phyloP scores from a whole-genome alignment of 1,284 basidiomycete genomes.

The Ustilago cynodontis region DNA sequence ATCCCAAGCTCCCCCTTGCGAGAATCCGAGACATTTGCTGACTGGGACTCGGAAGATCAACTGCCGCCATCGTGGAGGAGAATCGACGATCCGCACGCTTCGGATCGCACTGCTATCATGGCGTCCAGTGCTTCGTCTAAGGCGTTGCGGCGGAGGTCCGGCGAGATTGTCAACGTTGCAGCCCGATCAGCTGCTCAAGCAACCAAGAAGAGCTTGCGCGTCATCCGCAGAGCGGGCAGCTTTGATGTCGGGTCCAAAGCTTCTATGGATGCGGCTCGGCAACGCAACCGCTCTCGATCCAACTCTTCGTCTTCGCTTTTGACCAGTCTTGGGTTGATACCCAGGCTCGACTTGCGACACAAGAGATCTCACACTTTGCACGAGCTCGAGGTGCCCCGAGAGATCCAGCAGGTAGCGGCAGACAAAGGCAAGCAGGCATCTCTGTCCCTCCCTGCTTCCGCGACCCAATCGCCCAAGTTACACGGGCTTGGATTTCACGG shows the following conservation, averaged over 20 bases:
- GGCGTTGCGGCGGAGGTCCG: conserved; percentile 36
- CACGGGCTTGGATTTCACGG: conserved; percentile 27
- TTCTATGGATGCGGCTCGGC: conserved; percentile 1
- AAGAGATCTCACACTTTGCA: conserved; percentile 35
- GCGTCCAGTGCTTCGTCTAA: conserved; percentile 23
- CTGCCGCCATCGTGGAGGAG: conserved; percentile 24
- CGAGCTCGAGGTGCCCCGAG: conserved; percentile 4
- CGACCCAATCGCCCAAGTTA: conserved; percentile 18
- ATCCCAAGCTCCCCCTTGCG: conserved; percentile 28
- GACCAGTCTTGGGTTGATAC: conserved; percentile 15
- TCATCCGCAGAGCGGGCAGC: conserved; percentile 45
- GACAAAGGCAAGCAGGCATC: conserved; percentile 9
- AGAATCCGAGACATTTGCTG: conserved; percentile 24
- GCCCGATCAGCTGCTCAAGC: conserved; percentile 40
- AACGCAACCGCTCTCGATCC: conserved; percentile 32
- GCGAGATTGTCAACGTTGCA: conserved; percentile 35
- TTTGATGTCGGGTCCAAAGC: conserved; percentile 41
- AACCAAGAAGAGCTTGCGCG: conserved; percentile 38
- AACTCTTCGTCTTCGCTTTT: conserved; percentile 43
- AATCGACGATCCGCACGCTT: conserved; percentile 23
- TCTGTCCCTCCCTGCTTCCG: conserved; percentile 18
- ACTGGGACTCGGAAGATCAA: conserved; percentile 14
- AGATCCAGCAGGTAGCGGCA: neutral
- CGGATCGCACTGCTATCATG: conserved; percentile 35
- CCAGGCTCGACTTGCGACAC: conserved; percentile 23